A percentile compares a stretch with the other conserved stretches of the same genome.
Conservation (phyloP, 306 rosid species). For the Medicago lupulina region DNA sequence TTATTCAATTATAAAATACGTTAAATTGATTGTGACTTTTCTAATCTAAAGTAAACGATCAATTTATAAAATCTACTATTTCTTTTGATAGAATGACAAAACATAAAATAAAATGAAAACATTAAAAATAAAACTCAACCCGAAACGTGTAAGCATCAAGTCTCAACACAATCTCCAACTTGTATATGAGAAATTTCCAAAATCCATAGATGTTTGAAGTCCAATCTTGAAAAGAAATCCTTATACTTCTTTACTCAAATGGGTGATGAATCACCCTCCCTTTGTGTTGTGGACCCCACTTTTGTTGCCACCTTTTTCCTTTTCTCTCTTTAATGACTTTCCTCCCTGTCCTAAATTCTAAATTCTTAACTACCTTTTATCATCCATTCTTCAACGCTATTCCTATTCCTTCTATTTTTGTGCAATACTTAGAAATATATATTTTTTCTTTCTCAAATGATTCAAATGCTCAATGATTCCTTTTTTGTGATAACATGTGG, state of each 20-base stretch:
- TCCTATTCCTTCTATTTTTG: conserved; percentile 46
- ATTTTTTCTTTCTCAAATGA: conserved; percentile 46
- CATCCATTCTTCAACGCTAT: conserved; percentile 40
- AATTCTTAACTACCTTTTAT: conserved; percentile 1
- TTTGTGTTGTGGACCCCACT: background rate
- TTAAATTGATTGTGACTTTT: too few relatives aligned
- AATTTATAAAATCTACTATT: too few relatives aligned
- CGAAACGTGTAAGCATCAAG: too few relatives aligned
- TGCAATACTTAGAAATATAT: conserved; percentile 56
- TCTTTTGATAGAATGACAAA: too few relatives aligned
- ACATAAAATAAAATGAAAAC: too few relatives aligned
- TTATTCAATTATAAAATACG: too few relatives aligned
- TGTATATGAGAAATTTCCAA: too few relatives aligned
- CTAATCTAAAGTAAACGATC: too few relatives aligned
- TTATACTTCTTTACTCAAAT: background rate
- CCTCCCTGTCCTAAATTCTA: background rate
- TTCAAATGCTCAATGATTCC: conserved; percentile 27
- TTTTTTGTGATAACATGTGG: conserved; percentile 33
- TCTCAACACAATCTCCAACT: too few relatives aligned
- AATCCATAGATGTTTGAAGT: too few relatives aligned
- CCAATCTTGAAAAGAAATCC: too few relatives aligned
- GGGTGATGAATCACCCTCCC: background rate
- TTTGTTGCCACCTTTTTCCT: background rate
- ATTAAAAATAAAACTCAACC: too few relatives aligned
- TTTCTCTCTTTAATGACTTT: background rate